Base-by-base conservation (phyloP, 2,329 filamentous ascomycete genomes). In the Monosporascus sp. region DNA sequence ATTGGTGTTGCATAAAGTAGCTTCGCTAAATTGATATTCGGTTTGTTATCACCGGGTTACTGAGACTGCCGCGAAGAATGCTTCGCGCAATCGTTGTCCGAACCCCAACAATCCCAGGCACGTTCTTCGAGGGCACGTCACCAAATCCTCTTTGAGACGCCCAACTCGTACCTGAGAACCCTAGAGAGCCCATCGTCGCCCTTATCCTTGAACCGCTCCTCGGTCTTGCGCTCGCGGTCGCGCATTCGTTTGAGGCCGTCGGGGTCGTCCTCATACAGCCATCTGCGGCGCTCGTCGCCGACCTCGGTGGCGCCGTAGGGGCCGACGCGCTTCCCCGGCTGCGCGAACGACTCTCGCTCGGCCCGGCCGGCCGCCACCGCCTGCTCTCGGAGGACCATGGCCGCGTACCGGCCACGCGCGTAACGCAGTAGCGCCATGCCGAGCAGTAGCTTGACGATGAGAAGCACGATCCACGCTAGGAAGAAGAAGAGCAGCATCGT, bases 61-160 rank as follows among this genome's bases (percentile, higher is more conserved):
- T 14, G 11, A 5, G 11, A 35, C 31, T 35, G 31, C 31, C 11
- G 31, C 11, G 31, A 35, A 35, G 11, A 35, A 35, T 35, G 11
- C 31, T 11, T 35, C 31, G 14, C 31, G 31, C 9, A 14, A 35
- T 35, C 11, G 31, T 5, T 35, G 31, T 5, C 31, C 11, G 2
- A 35, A 14, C 31, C 9, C 31, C 5, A 35, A 35, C 11, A 11
- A 35, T 35, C 11, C 31, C 31, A 14, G 31, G 9, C 27, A 31
- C 27, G 27, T 31, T 11, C 27, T 18, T 44, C 41, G 3, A 24
- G 20, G 41, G 20, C 22, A n/a, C 17, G 11, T 62, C 50, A 97
- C 94, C 94, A 99, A 63, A 99, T 99, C 67, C 94, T 81, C 79
- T 97, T 97, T 0, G 90, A 90, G 62, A 91, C 87, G 25, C 43